These are phyloP conservation scores for Nicotiana otophora DNA, from an alignment of 257 asterid species.

Conservation along the genomic window DNA sequence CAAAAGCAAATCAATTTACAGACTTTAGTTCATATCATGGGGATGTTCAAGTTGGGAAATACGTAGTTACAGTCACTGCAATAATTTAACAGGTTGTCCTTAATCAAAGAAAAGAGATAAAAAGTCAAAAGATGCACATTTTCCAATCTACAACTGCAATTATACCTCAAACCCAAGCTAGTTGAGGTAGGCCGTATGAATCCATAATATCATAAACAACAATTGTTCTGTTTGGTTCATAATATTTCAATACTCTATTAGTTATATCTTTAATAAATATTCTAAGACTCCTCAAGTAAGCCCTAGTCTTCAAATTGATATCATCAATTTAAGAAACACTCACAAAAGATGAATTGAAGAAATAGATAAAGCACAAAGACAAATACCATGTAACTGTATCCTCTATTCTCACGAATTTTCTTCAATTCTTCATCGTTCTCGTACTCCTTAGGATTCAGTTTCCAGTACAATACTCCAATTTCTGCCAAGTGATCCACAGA, in stretches of 20 bases:
- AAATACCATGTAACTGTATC: conserved; percentile 65
- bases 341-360: not conserved
- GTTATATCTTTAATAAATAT: too few relatives aligned
- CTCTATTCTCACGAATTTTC: conserved; percentile 57
- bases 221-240: too few relatives aligned
- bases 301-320: too few relatives aligned
- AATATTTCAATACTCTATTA: too few relatives aligned
- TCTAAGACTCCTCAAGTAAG: too few relatives aligned
- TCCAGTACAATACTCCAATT: conserved; percentile 70
- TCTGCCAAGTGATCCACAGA: conserved; percentile 49
- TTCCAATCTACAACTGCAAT: not conserved
- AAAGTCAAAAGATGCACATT: not conserved
- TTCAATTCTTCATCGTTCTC: conserved; percentile 62
- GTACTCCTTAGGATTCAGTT: conserved; percentile 49
- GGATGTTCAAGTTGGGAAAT: not conserved
- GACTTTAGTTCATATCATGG: not conserved
- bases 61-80: not conserved
- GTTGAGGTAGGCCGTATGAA: too few relatives aligned
- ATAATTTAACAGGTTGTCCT: not conserved
- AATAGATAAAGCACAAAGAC: not conserved
- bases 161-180: too few relatives aligned
- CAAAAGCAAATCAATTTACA: not conserved
- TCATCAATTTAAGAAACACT: not conserved
- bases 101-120: not conserved
- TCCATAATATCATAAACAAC: too few relatives aligned